phyloP scores from a whole-genome alignment of 805 yeast species.

The Yamadazyma akitaensis region DNA sequence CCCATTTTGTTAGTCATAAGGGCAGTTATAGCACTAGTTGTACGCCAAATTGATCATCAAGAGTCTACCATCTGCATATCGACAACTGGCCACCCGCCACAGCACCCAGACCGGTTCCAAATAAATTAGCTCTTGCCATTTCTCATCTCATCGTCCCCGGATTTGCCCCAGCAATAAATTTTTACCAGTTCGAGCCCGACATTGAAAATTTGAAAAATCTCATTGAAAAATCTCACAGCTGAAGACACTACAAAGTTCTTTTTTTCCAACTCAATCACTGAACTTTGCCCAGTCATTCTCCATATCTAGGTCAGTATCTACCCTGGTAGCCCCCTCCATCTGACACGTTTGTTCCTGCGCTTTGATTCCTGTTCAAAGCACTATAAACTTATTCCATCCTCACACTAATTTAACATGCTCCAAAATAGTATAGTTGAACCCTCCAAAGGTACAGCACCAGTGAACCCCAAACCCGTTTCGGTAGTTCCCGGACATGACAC shows the following conservation, averaged over 20 bases:
- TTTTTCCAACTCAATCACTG: not conserved
- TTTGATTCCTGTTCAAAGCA: not conserved
- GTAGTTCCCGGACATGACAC: conserved; percentile 24
- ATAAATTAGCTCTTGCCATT: not conserved
- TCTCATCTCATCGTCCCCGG: not conserved
- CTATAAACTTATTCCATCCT: not conserved
- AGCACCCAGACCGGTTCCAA: no score
- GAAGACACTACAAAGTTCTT: not conserved
- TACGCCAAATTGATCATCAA: no score
- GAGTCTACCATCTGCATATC: no score
- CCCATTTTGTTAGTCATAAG: no score
- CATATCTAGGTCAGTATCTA: no score
- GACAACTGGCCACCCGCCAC: no score
- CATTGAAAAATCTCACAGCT: conserved; percentile 1
- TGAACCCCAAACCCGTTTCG: not conserved
- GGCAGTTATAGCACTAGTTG: no score
- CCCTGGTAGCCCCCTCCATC: not conserved
- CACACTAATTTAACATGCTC: not conserved
- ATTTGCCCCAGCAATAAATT: not conserved
- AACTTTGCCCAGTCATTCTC: not conserved
- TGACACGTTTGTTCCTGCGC: not conserved
- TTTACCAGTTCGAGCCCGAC: not conserved
- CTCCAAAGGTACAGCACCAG: not conserved
- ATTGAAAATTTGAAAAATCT: conserved; percentile 1
- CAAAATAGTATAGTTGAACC: conserved; percentile 1